phyloP scores from a whole-genome alignment of 805 yeast species.

The Debaryomyces maramus region DNA sequence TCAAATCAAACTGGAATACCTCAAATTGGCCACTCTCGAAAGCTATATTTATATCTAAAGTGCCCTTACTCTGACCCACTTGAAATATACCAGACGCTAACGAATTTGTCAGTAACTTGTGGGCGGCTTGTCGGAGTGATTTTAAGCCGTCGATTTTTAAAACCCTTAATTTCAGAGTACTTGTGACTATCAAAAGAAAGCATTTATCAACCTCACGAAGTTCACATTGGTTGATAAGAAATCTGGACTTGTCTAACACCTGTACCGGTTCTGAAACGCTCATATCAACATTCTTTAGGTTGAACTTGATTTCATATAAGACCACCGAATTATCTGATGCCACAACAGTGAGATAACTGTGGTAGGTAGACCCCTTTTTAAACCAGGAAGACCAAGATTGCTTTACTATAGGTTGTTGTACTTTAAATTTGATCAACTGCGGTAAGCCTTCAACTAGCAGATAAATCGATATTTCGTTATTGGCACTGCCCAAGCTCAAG shows the following conservation, averaged over 20 bases:
- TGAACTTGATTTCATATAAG: not conserved
- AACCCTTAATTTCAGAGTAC: constrained; percentile 3
- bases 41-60: constrained; percentile 12
- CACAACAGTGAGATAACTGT: constrained; percentile 5
- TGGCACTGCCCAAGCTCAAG: constrained; percentile 5
- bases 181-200: constrained; percentile 2
- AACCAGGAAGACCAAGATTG: constrained; percentile 15
- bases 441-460: not conserved
- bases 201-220: not conserved
- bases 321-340: constrained; percentile 6
- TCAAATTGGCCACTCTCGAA: constrained; percentile 23
- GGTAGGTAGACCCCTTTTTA: not conserved
- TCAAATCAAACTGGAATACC: constrained; percentile 8
- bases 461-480: not conserved
- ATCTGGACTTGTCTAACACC: constrained; percentile 6
- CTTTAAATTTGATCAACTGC: not conserved
- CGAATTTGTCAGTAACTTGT: not conserved
- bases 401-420: constrained; percentile 4
- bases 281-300: not conserved
- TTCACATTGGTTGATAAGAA: constrained; percentile 7
- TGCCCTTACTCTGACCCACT: not conserved
- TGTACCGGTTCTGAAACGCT: not conserved
- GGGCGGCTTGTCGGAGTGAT: not conserved
- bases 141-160: not conserved
- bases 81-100: constrained; percentile 5